These are phyloP conservation scores for Chlorella sp. DNA, from an alignment of 139 green algal genomes.

Conservation along the genomic window DNA sequence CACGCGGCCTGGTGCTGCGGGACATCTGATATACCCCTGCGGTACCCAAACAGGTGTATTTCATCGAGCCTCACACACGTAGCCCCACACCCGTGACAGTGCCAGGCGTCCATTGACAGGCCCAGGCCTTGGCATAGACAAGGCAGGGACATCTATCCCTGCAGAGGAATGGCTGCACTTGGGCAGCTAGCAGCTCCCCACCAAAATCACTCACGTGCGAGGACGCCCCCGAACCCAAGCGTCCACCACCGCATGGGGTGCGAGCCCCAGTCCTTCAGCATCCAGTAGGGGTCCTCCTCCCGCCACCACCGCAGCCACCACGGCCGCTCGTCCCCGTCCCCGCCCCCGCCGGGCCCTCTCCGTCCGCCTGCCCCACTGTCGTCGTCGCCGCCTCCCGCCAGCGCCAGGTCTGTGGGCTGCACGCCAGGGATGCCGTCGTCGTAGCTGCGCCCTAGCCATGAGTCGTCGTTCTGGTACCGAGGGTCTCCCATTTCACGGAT, in stretches of 20 bases:
- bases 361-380: conserved; percentile 4
- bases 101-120: no score
- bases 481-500: conserved; percentile 15
- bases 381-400: neutral
- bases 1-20: no score
- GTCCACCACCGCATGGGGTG: conserved; percentile 55
- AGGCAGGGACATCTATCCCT: no score
- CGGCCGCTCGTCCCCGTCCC: neutral
- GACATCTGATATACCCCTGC: no score
- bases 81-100: neutral
- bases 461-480: conserved; percentile 14
- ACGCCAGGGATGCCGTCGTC: neutral
- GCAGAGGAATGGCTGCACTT: neutral
- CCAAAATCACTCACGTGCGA: conserved; percentile 20
- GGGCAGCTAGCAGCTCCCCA: neutral
- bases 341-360: neutral
- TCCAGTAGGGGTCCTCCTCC: conserved; percentile 51
- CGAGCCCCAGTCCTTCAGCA: conserved; percentile 37
- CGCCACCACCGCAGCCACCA: no score
- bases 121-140: no score
- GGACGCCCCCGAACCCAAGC: conserved; percentile 24
- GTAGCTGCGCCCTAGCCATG: conserved; percentile 6
- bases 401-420: neutral
- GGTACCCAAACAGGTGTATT: no score
- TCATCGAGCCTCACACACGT: no score